Conservation (phyloP, 495 filamentous ascomycete genomes). For the Rhypophila decipiens region DNA sequence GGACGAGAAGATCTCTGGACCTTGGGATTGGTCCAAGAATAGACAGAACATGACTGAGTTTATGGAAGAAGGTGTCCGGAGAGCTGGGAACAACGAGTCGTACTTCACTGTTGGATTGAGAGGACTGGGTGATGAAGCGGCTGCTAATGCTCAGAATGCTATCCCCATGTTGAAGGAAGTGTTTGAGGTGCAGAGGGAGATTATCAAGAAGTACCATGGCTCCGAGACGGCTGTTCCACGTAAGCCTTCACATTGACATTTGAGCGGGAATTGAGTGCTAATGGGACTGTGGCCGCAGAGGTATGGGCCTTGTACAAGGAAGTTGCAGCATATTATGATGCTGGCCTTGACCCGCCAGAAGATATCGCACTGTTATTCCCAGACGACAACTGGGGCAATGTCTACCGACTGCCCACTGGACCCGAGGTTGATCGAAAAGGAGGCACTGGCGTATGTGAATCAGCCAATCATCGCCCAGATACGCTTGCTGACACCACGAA, state of each 20-base stretch:
- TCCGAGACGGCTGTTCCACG: slow-evolving; percentile 21
- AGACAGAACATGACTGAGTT: slow-evolving; percentile 49
- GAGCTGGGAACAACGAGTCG: slow-evolving; percentile 47
- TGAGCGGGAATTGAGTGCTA: too few relatives aligned
- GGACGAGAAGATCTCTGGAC: slow-evolving; percentile 33
- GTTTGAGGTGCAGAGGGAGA: slow-evolving; percentile 12
- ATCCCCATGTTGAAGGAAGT: slow-evolving; percentile 43
- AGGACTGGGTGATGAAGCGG: slow-evolving; percentile 52
- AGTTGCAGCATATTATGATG: slow-evolving; percentile 54
- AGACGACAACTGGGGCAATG: slow-evolving; percentile 60
- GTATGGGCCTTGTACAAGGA: slow-evolving; percentile 60
- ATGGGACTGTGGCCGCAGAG: too few relatives aligned
- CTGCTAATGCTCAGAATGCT: slow-evolving; percentile 29
- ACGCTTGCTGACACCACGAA: too few relatives aligned
- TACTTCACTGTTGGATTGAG: slow-evolving; percentile 57
- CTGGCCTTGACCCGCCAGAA: slow-evolving; percentile 52
- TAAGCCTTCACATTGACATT: too few relatives aligned
- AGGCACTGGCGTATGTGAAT: slow-evolving; percentile 55
- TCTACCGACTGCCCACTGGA: slow-evolving; percentile 48
- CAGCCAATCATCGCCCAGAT: too few relatives aligned
- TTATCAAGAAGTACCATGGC: slow-evolving; percentile 24
- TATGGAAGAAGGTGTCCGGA: slow-evolving; percentile 44
- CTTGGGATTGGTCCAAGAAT: slow-evolving; percentile 56
- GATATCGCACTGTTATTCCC: slow-evolving; percentile 59
- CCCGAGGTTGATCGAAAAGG: slow-evolving; percentile 46